Percentiles rank a stretch among this genome's conserved stretches.
Evolutionary conservation across 75 land plant genomes (phyloP).

Genomic region (Ceratopteris richardii): DNA sequence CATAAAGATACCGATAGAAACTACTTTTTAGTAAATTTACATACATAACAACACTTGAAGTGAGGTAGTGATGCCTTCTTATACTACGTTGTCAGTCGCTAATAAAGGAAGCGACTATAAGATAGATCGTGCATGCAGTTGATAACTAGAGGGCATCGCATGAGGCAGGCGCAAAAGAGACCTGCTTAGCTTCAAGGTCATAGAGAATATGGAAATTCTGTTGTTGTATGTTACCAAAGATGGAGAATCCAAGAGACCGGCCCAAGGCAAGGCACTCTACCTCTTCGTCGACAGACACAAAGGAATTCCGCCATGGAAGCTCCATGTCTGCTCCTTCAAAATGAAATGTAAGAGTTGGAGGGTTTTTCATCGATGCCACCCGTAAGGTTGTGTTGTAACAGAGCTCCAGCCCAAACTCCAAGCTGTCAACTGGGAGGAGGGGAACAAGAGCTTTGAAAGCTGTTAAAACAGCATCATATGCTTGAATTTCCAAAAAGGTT

Average conservation of each 20-base stretch:
- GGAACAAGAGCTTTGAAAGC: not conserved
- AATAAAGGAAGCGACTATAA: too few species aligned
- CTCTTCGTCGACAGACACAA: constrained; percentile 2
- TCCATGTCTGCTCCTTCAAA: constrained; percentile 1
- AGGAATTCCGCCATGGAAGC: constrained; percentile 12
- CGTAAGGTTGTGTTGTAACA: not conserved
- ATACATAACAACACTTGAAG: too few species aligned
- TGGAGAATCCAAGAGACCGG: not conserved
- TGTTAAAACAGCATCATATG: not conserved
- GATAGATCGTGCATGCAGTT: too few species aligned
- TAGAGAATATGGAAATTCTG: constrained; percentile 24
- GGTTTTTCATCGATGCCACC: not conserved
- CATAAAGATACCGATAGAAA: too few species aligned
- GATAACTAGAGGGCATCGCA: constrained; percentile 11
- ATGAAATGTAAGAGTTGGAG: not conserved
- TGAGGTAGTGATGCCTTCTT: too few species aligned
- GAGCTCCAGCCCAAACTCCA: not conserved
- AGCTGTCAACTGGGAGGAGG: not conserved
- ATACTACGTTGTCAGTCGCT: too few species aligned
- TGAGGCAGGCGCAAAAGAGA: constrained; percentile 14
- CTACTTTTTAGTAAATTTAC: too few species aligned
- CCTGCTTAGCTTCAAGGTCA: constrained; percentile 12
- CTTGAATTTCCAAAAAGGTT: constrained; percentile 6
- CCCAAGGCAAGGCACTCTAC: constrained; percentile 12
- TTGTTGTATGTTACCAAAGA: constrained; percentile 26